phyloP scores from a whole-genome alignment of 148 eudicot species.

The Salicornia ramosissima region DNA sequence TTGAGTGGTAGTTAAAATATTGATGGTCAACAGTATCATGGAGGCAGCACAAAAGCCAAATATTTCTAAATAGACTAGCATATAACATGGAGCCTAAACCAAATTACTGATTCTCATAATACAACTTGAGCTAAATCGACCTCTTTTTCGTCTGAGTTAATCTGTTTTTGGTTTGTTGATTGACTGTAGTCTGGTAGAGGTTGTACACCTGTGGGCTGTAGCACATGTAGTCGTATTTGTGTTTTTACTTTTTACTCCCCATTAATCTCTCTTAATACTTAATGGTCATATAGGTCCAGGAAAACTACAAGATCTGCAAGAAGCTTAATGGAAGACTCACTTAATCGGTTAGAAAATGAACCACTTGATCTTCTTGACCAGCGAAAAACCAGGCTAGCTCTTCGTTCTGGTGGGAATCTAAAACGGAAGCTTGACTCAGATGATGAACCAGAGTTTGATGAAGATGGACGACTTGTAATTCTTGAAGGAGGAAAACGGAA shows the following conservation, averaged over 20 bases:
- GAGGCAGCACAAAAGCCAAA: too few species aligned
- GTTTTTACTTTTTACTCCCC: not conserved
- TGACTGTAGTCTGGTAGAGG: not conserved
- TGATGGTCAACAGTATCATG: too few species aligned
- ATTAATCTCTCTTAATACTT: not conserved
- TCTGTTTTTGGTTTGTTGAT: too few species aligned
- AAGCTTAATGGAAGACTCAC: constrained; percentile 60
- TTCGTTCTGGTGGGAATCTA: constrained; percentile 49
- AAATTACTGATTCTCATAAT: too few species aligned
- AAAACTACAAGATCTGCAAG: constrained; percentile 45
- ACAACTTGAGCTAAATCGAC: too few species aligned
- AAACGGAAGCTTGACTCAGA: constrained; percentile 52
- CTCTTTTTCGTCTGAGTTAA: too few species aligned
- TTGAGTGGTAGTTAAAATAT: too few species aligned
- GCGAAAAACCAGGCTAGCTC: constrained; percentile 66
- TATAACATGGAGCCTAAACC: too few species aligned
- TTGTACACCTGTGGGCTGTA: not conserved
- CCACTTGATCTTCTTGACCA: constrained; percentile 92
- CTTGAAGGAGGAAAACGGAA: constrained; percentile 51
- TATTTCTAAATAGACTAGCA: too few species aligned
- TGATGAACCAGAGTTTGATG: constrained; percentile 65
- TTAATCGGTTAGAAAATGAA: constrained; percentile 64
- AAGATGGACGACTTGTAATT: constrained; percentile 66
- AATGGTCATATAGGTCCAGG: constrained; percentile 42
- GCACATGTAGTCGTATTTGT: not conserved